phyloP scores from a whole-genome alignment of 164 flowering plant species.

The Sextonia rubra region DNA sequence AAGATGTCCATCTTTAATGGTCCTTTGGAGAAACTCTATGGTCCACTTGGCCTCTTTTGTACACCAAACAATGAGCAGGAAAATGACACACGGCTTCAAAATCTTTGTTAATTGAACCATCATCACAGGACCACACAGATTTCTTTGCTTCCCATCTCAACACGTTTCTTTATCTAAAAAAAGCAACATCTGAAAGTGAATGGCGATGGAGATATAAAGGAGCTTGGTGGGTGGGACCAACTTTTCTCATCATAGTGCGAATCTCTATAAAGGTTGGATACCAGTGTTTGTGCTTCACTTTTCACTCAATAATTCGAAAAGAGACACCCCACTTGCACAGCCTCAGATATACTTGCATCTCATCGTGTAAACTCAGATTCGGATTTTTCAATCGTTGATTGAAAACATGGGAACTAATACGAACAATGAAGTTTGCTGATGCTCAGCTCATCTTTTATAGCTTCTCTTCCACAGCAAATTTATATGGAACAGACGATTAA shows the following conservation, averaged over 20 bases:
- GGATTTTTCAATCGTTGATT: background rate
- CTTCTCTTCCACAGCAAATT: background rate
- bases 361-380: background rate
- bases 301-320: background rate
- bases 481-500: background rate
- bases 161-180: background rate
- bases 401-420: too few relatives aligned
- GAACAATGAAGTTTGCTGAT: background rate
- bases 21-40: background rate
- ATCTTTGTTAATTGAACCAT: background rate
- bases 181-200: background rate
- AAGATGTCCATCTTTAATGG: background rate
- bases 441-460: background rate
- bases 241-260: background rate
- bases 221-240: background rate
- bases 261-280: background rate
- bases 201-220: background rate
- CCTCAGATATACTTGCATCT: conserved; percentile 5
- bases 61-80: background rate
- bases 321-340: background rate
- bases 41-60: background rate
- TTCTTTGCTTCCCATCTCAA: background rate
- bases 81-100: background rate
- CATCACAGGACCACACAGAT: background rate
- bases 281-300: background rate